phyloP scores from a whole-genome alignment of 768 basidiomycete species.

The Collybiopsis confluens region DNA sequence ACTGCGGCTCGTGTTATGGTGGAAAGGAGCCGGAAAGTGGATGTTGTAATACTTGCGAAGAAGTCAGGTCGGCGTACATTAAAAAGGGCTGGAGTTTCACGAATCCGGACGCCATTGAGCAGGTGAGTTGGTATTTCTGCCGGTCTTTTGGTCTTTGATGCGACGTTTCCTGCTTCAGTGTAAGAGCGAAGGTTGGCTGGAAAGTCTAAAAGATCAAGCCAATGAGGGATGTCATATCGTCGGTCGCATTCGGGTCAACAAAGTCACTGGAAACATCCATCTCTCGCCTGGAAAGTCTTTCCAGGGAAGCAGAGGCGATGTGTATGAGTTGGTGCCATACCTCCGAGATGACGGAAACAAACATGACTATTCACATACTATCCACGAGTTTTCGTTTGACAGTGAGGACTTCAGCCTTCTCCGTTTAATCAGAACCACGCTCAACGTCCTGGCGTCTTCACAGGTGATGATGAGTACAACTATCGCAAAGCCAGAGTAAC shows the following conservation, averaged over 20 bases:
- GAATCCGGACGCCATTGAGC: slow-evolving; percentile 87
- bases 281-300: slow-evolving; percentile 92
- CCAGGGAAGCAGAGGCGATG: slow-evolving; percentile 74
- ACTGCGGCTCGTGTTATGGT: slow-evolving; percentile 97
- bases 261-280: slow-evolving; percentile 94
- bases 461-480: slow-evolving; percentile 79
- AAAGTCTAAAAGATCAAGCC: slow-evolving; percentile 87
- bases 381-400: slow-evolving; percentile 79
- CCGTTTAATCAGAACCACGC: no score
- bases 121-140: slow-evolving; percentile 46
- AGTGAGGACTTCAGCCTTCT: slow-evolving; percentile 24
- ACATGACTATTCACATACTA: slow-evolving; percentile 90
- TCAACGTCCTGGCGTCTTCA: slow-evolving; percentile 5
- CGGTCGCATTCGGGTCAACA: slow-evolving; percentile 92
- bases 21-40: slow-evolving; percentile 70
- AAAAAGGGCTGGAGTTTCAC: slow-evolving; percentile 94
- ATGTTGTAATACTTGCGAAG: slow-evolving; percentile 96
- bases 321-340: slow-evolving; percentile 92
- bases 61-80: slow-evolving; percentile 86
- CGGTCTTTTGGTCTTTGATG: neutral
- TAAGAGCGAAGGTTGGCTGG: slow-evolving; percentile 89
- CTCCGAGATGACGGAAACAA: slow-evolving; percentile 81
- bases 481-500: slow-evolving; percentile 58
- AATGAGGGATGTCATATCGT: slow-evolving; percentile 92
- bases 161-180: no score